Evolutionary conservation across 2,329 filamentous ascomycete genomes (phyloP), one percentile per base, ranked within the genome.

Genomic region (Sclerotinia minor): DNA sequence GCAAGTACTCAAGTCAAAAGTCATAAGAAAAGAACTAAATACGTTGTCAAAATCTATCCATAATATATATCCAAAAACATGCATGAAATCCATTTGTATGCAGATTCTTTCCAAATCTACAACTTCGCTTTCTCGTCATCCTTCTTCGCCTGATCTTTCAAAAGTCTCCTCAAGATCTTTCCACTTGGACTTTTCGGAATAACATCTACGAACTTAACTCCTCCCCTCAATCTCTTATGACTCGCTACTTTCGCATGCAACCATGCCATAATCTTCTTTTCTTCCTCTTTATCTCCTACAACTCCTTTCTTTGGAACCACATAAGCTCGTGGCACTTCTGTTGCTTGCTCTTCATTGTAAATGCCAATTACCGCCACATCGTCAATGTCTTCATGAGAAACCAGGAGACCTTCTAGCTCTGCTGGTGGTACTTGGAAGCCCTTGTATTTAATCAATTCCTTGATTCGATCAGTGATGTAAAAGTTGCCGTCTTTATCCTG

Each of bases 391-490:
- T 73, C 68, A 74, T 82, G 79, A 17, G 79, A 78, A 1, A 82
- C 72, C 3, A 84, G 73, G 9, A 83, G 68, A 45, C 81, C 81
- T 70, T 84, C 88, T 19, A 90, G 80, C 76, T 90, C 87, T 2
- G 88, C 88, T 0, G 89, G 89, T 0, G 89, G 81, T 2, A 91
- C 89, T 76, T 90, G 89, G 79, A 90, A 91, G 0, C 88, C 89
- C 78, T 92, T 85, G 72, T 84, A 85, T 74, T 85, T 85, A 75
- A 88, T 88, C 67, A 88, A 74, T 77, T 88, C 86, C 81, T 92
- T 93, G 47, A 92, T 83, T 8, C 93, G 89, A 76, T 97, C 94
- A 0, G 93, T 96, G 77, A 96, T 94, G 81, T 88, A 97, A 73
- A 95, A 90, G 75, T 95, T 91, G 55, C 90, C 90, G 60, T 90